phyloP scores from a whole-genome alignment of 305 asterid species.

The Fraxinus dipetala region DNA sequence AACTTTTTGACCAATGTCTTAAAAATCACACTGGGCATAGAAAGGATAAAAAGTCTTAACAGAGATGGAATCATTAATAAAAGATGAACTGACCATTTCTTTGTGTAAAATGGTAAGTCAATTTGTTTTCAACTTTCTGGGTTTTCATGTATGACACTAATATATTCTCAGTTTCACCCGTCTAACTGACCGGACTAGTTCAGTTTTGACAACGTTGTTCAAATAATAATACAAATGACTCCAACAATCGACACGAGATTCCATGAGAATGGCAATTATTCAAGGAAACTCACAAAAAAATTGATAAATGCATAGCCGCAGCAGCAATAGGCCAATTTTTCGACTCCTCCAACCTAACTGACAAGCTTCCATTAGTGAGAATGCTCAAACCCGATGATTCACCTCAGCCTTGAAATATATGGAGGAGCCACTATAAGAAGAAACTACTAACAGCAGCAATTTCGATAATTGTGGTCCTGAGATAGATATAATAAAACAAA shows the following conservation, averaged over 20 bases:
- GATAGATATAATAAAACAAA: constrained; percentile 32
- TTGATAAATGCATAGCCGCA: background rate
- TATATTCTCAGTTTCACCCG: background rate
- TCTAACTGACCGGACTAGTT: background rate
- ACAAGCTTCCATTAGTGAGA: constrained; percentile 37
- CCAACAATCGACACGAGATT: background rate
- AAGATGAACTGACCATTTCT: background rate
- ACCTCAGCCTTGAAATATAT: constrained; percentile 79
- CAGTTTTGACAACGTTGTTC: background rate
- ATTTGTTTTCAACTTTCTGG: background rate
- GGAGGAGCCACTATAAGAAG: constrained; percentile 54
- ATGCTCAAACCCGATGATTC: constrained; percentile 49
- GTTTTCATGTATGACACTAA: background rate
- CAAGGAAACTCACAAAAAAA: background rate
- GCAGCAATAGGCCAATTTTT: background rate
- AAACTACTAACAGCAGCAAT: constrained; percentile 34
- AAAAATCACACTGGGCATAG: too few relatives aligned
- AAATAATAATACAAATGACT: background rate
- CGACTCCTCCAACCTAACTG: background rate
- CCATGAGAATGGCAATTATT: background rate
- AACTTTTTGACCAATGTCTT: too few relatives aligned
- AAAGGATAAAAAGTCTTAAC: background rate
- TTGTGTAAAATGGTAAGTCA: background rate
- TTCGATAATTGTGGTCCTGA: constrained; percentile 40
- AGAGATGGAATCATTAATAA: background rate